These are phyloP conservation scores for Cucurbita argyrosperma DNA, from an alignment of 306 rosid genomes.

Conservation along the genomic window DNA sequence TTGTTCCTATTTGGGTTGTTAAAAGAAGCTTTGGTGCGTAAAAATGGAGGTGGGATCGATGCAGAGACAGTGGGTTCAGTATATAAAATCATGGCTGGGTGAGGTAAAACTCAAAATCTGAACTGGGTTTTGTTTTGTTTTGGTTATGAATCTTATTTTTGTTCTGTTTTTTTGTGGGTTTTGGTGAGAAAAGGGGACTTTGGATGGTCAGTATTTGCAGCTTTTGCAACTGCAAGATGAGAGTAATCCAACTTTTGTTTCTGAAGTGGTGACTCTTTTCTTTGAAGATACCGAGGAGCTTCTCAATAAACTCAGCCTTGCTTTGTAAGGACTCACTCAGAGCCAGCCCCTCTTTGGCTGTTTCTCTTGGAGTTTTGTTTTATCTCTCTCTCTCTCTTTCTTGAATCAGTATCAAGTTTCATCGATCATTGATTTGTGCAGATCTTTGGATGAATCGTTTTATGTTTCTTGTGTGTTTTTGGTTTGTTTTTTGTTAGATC, in stretches of 20 bases:
- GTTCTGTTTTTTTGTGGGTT: neutral
- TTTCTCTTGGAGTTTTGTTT: neutral
- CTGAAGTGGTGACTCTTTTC: constrained; percentile 86
- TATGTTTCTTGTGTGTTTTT: neutral
- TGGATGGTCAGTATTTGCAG: constrained; percentile 85
- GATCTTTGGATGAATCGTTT: neutral
- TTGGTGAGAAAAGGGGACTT: constrained; percentile 37
- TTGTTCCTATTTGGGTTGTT: constrained; percentile 6
- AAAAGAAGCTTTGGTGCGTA: neutral
- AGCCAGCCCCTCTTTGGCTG: neutral
- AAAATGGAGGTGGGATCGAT: constrained; percentile 84
- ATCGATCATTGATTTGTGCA: neutral
- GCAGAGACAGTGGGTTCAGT: constrained; percentile 80
- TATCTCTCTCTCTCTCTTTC: neutral
- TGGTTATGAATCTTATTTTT: neutral
- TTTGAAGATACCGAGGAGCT: constrained; percentile 95
- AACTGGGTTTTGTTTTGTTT: neutral
- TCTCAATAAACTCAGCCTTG: constrained; percentile 67
- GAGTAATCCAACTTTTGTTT: constrained; percentile 86
- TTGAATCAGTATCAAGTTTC: neutral
- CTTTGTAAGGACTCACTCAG: constrained; percentile 44
- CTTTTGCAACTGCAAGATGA: constrained; percentile 96
- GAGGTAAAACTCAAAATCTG: constrained; percentile 39
- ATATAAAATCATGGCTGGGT: constrained; percentile 46
- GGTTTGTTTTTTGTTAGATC: constrained; percentile 26